phyloP scores from a whole-genome alignment of 2,329 filamentous ascomycete genomes.

The Aschersonia sp. region DNA sequence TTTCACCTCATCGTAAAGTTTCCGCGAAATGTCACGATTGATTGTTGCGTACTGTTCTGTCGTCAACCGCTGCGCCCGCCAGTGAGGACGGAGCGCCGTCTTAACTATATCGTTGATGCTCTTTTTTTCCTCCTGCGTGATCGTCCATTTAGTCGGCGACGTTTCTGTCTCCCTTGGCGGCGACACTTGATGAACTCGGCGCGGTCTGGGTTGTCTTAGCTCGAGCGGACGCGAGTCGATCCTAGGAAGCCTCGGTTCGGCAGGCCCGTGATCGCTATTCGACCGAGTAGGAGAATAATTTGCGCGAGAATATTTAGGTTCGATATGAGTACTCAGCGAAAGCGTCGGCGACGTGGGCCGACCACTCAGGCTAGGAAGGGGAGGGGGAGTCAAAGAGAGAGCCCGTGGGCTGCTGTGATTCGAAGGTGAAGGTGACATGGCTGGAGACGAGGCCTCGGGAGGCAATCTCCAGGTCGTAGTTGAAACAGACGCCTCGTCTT shows the following conservation, averaged over 20 bases:
- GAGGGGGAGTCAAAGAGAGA: conserved; percentile 55
- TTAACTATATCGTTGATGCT: conserved; percentile 84
- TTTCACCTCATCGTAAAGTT: conserved; percentile 61
- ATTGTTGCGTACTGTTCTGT: conserved; percentile 87
- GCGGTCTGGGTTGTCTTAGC: conserved; percentile 37
- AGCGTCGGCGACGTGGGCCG: conserved; percentile 52
- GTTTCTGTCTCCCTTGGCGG: conserved; percentile 36
- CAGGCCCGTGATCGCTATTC: conserved; percentile 30
- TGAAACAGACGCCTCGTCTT: conserved; percentile 31
- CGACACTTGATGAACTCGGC: conserved; percentile 25
- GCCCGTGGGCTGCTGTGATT: conserved; percentile 53
- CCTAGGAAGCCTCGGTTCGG: conserved; percentile 19
- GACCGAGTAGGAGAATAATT: conserved; percentile 52
- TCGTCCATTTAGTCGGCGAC: conserved; percentile 49
- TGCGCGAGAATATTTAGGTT: conserved; percentile 60
- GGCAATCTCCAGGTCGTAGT: conserved; percentile 15
- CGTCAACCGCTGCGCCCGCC: conserved; percentile 63
- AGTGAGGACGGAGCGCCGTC: conserved; percentile 66
- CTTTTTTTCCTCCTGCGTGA: conserved; percentile 75
- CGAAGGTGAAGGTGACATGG: conserved; percentile 48
- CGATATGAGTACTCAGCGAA: conserved; percentile 55
- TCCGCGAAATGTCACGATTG: conserved; percentile 78
- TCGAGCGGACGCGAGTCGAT: conserved; percentile 23
- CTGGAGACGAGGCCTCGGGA: conserved; percentile 40
- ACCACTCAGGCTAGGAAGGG: conserved; percentile 34